Percentiles rank a stretch among this genome's conserved stretches.
Evolutionary conservation across 371 early-diverging fungal species (phyloP).

Genomic region (Racocetra persica): DNA sequence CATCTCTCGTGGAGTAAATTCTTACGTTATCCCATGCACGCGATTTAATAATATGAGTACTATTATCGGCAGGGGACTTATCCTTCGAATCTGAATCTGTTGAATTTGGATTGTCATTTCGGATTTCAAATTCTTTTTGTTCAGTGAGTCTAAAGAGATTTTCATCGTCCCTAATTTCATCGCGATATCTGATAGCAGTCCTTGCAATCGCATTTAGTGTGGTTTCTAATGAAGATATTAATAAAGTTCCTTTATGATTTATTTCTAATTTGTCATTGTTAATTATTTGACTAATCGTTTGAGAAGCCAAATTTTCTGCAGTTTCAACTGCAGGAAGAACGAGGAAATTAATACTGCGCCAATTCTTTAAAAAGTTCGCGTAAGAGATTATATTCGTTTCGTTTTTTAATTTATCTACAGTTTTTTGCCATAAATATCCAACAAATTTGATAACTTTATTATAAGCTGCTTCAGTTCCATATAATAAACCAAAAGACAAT

Average conservation of each 20-base stretch:
- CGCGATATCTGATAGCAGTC: too few relatives aligned
- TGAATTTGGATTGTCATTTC: not conserved
- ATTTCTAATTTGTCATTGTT: too few relatives aligned
- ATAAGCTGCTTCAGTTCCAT: not conserved
- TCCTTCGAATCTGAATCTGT: not conserved
- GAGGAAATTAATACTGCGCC: too few relatives aligned
- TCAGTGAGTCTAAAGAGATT: too few relatives aligned
- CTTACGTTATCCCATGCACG: not conserved
- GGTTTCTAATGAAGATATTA: too few relatives aligned
- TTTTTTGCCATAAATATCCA: not conserved
- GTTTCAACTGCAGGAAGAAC: not conserved
- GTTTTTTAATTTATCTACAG: not conserved
- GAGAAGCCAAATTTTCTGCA: too few relatives aligned
- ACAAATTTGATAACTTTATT: not conserved
- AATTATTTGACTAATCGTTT: too few relatives aligned
- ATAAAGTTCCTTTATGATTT: too few relatives aligned
- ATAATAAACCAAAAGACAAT: not conserved
- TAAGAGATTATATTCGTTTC: not conserved
- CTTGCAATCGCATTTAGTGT: too few relatives aligned
- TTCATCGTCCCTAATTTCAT: too few relatives aligned
- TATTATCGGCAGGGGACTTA: not conserved
- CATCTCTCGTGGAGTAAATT: slow-evolving; percentile 1
- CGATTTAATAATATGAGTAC: not conserved
- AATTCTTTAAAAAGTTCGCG: not conserved
- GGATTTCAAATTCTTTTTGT: not conserved